Percentiles rank a stretch among this genome's conserved stretches.
These are phyloP conservation scores for Trichoderma atrobrunneum DNA, from an alignment of 2,329 filamentous ascomycete species.

Conservation along the genomic window DNA sequence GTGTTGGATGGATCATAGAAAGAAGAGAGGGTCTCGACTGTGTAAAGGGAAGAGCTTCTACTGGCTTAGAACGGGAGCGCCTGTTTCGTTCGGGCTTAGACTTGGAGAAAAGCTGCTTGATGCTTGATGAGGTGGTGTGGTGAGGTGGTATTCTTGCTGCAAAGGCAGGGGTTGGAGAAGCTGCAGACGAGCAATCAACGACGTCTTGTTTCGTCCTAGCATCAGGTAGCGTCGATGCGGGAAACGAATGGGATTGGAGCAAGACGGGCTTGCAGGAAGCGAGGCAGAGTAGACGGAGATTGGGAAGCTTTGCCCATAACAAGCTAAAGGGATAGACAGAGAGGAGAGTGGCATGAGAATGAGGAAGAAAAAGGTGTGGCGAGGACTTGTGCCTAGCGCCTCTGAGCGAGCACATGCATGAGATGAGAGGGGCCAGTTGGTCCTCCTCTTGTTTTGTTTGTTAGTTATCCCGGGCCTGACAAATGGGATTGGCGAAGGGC, in stretches of 20 bases:
- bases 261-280: neutral
- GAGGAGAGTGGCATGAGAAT: neutral
- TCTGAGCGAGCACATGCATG: neutral
- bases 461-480: neutral
- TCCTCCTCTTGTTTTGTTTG: neutral
- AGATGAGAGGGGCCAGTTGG: neutral
- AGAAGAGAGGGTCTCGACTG: neutral
- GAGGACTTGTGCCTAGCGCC: constrained; percentile 3
- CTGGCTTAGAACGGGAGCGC: neutral
- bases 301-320: neutral
- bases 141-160: constrained; percentile 16
- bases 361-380: neutral
- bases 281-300: constrained; percentile 7
- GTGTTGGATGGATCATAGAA: neutral
- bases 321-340: neutral
- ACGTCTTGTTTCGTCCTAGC: neutral
- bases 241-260: neutral
- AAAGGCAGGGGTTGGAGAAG: neutral
- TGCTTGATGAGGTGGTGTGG: constrained; percentile 14
- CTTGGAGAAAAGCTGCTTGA: constrained; percentile 9
- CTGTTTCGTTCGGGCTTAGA: constrained; percentile 4
- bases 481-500: neutral
- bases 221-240: neutral
- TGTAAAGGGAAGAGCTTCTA: neutral
- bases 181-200: constrained; percentile 2